Evolutionary conservation across 2,329 filamentous ascomycete genomes (phyloP), one percentile per base, ranked within the genome.

Genomic region (Sarocladium strictum): DNA sequence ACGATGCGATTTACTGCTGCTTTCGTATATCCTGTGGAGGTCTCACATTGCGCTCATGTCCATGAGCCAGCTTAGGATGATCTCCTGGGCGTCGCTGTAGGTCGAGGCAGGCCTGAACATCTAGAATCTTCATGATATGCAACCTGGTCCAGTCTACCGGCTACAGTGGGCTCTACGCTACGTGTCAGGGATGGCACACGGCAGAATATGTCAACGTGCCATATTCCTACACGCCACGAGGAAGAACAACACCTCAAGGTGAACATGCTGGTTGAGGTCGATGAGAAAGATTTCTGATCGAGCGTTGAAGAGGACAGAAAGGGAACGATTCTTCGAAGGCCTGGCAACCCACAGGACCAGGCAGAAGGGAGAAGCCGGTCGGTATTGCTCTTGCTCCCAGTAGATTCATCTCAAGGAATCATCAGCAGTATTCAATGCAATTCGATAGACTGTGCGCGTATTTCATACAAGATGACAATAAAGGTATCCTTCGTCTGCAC

Each of bases 141-240:
- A 45, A 45, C 67, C 85, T 0, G 72, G 78, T 0, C 56, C 69
- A 51, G 62, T 62, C 49, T 68, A 69, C 17, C 65, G 59, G 10
- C 57, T 68, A 56, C 55, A 66, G 61, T 47, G 69, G 54, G 61
- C 60, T 56, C 54, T 62, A 27, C 59, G 66, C 67, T 63, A 62
- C 24, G 60, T 67, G 15, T 62, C 1, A 61, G 59, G 0, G 74
- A 81, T 2, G 81, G 81, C 15, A 69, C 70, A 40, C 75, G 82
- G n/a, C 80, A 83, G 61, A 82, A 85, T 59, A 69, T 80, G 1
- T 81, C 81, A 0, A 75, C 78, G 55, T 61, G 69, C 14, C 85
- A 82, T 56, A 54, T 70, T 15, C 60, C 68, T 38, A 52, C 69
- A 35, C 56, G 66, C 43, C 61, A 73, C 45, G 47, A 59, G 24